Evolutionary conservation across 129 eudicot genomes (phyloP), one percentile per base, ranked within the genome.

Genomic region (Solidago caesia): DNA sequence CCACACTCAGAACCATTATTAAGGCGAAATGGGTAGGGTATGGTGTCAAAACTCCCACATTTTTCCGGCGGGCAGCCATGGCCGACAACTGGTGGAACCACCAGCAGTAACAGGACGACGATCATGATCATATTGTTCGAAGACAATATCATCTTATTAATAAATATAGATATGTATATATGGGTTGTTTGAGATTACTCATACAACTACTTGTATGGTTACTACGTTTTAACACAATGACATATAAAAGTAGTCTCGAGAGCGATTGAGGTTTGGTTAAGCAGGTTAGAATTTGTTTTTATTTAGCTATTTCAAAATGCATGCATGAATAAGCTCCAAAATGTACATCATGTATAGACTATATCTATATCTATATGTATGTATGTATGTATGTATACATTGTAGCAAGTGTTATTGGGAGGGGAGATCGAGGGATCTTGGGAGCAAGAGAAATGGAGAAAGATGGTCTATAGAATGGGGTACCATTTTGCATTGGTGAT

Each of bases 1-100:
- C 64, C 55, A 7, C 77, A 74, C 60, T 84, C 77, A 11, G 77
- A 68, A 43, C 67, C 21, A 21, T 66, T 56, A 71, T 81, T 72
- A 33, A 91, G 52, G 71, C 76, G 81, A 60, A 91, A 91, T 1
- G 96, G 97, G 76, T 86, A 91, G 0, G 96, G 96, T 16, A 91
- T 82, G 73, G 85, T 61, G 21, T 76, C 73, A 29, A 87, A 56
- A 70, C 21, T 69, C 27, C 95, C 95, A 41, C 97, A 91, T 75
- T 59, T 85, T 44, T 76, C 80, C 61, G 39, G 76, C 4, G 78
- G 62, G 44, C 84, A 70, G 16, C 71, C 1, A 5, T 52, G 66
- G 27, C 61, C 5, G 7, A 7, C 57, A 66, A 27, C 68, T 7
- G 44, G 63, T 16, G 67, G 82, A 13, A 62, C 72, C 51, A 77